phyloP scores from a whole-genome alignment of 176 grass and related monocot species.

The Panicum miliaceum region DNA sequence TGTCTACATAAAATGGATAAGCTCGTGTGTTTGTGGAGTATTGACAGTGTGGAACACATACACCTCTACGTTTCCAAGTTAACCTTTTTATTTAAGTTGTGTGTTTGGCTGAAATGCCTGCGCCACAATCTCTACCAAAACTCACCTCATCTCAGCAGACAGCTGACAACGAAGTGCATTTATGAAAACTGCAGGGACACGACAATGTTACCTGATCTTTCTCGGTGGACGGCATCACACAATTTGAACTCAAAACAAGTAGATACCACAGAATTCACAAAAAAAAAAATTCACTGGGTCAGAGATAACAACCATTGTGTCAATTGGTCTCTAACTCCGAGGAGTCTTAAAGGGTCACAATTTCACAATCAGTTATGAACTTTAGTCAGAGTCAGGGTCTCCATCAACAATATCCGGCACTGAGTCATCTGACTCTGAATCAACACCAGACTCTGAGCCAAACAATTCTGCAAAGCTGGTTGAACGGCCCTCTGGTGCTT shows the following conservation, averaged over 20 bases:
- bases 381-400: constrained; percentile 70
- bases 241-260: background rate
- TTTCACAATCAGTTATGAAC: background rate
- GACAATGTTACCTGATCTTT: background rate
- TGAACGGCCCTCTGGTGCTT: constrained; percentile 8
- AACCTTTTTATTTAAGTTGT: too few relatives aligned
- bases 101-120: too few relatives aligned
- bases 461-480: constrained; percentile 41
- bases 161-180: background rate
- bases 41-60: too few relatives aligned
- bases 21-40: background rate
- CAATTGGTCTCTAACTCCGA: background rate
- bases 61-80: too few relatives aligned
- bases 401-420: constrained; percentile 62
- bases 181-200: background rate
- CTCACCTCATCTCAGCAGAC: too few relatives aligned
- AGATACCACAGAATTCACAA: background rate
- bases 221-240: background rate
- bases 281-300: background rate
- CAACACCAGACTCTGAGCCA: constrained; percentile 52
- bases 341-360: background rate
- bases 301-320: background rate
- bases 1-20: background rate
- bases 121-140: too few relatives aligned
- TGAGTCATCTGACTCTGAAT: constrained; percentile 53